Conservation (phyloP, 257 asterid species). For the Buddleja alternifolia region DNA sequence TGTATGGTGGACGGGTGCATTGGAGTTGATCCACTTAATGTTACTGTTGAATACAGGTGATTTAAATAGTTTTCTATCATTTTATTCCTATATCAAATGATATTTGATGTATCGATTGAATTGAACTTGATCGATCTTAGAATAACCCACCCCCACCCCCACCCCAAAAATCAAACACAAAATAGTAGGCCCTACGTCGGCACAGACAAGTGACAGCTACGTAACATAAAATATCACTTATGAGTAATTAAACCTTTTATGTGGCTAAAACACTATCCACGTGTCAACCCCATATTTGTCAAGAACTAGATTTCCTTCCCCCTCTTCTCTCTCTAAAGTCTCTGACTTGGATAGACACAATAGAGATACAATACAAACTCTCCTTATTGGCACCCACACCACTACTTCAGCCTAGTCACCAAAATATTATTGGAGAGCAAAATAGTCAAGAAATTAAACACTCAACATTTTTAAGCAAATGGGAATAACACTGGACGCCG, state of each 20-base stretch:
- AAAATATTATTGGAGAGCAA: no score
- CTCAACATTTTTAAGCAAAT: no score
- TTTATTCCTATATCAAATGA: no score
- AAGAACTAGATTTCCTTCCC: conserved; percentile 37
- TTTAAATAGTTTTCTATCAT: no score
- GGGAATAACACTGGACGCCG: conserved; percentile 33
- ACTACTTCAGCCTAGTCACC: conserved; percentile 41
- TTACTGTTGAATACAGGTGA: no score
- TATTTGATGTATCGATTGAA: no score
- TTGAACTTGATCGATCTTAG: no score
- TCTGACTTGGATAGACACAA: conserved; percentile 46
- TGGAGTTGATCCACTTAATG: no score
- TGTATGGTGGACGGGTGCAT: no score
- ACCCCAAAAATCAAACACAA: no score
- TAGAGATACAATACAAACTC: conserved; percentile 31
- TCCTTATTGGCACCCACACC: conserved; percentile 37
- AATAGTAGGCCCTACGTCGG: conserved; percentile 69
- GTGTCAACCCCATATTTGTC: conserved; percentile 53
- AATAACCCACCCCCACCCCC: no score
- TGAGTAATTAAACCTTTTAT: conserved; percentile 45
- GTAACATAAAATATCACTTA: conserved; percentile 47
- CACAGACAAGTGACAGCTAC: conserved; percentile 71
- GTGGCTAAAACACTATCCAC: conserved; percentile 58
- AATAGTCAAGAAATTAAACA: no score
- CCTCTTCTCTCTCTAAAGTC: not conserved